A percentile compares a stretch with the other conserved stretches of the same genome.
Evolutionary conservation across 1,284 basidiomycete genomes (phyloP).

Genomic region (Schizophyllum amplum): DNA sequence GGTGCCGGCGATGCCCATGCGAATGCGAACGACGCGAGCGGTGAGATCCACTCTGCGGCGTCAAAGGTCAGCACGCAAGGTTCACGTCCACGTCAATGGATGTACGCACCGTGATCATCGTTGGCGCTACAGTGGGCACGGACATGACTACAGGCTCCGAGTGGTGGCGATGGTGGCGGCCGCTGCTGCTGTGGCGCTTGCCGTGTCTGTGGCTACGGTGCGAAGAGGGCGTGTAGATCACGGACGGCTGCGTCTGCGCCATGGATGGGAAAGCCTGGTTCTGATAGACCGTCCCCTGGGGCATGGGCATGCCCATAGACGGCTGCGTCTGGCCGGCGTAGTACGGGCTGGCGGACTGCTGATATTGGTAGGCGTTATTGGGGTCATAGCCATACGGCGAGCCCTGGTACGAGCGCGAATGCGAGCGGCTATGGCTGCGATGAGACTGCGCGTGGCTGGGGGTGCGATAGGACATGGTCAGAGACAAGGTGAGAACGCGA

Average conservation of each 20-base stretch:
- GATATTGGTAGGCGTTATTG: conserved; percentile 9
- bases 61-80: not conserved
- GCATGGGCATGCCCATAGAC: not conserved
- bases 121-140: not conserved
- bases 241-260: conserved; percentile 1
- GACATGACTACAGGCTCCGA: not conserved
- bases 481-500: not conserved
- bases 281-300: not conserved
- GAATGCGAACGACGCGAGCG: not conserved
- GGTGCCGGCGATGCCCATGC: conserved; percentile 1
- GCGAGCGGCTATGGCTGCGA: not conserved
- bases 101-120: not conserved
- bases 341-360: not conserved
- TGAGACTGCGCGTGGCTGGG: not conserved
- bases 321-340: not conserved
- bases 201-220: conserved; percentile 4
- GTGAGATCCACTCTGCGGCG: not conserved
- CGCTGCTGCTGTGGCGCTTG: conserved; percentile 10
- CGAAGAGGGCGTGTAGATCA: conserved; percentile 21
- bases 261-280: not conserved
- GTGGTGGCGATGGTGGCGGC: conserved; percentile 4
- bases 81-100: not conserved
- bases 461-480: not conserved
- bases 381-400: conserved; percentile 1
- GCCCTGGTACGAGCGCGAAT: not conserved